Percentiles rank a stretch among this genome's conserved stretches.
Conservation (phyloP, 768 basidiomycete genomes). For the Xerocomellus intermedius region DNA sequence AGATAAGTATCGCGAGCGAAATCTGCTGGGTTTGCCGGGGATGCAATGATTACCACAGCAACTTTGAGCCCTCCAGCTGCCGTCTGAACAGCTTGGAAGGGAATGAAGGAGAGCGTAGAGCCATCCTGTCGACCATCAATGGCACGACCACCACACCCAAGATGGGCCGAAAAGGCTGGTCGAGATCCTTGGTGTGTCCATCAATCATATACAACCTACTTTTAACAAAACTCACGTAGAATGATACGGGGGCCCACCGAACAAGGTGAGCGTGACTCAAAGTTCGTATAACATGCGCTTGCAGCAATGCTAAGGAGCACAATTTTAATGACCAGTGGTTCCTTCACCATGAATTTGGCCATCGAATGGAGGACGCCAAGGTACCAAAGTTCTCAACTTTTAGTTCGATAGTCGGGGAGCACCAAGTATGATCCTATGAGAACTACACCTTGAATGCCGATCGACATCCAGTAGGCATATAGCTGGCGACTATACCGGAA, state of each 20-base stretch:
- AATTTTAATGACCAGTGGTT: conserved; percentile 72
- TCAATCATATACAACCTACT: background rate
- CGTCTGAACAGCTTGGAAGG: conserved; percentile 58
- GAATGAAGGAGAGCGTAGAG: conserved; percentile 44
- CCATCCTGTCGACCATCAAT: conserved; percentile 62
- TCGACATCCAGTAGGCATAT: conserved; percentile 72
- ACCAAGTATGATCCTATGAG: conserved; percentile 55
- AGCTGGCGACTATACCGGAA: conserved; percentile 69
- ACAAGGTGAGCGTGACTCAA: conserved; percentile 72
- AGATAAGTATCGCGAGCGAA: conserved; percentile 57
- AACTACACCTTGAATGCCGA: conserved; percentile 61
- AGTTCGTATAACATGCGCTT: conserved; percentile 55
- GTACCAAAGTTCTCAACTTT: conserved; percentile 62
- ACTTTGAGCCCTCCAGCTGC: conserved; percentile 67
- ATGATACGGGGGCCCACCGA: conserved; percentile 68
- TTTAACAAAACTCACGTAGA: conserved; percentile 46
- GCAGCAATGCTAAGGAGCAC: conserved; percentile 54
- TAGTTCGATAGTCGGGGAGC: conserved; percentile 78
- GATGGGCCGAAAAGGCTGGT: conserved; percentile 74
- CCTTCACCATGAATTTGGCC: conserved; percentile 68
- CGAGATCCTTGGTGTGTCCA: conserved; percentile 32
- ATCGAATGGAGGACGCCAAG: conserved; percentile 66
- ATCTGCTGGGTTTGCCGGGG: conserved; percentile 68
- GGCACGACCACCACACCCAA: conserved; percentile 67
- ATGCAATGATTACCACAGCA: conserved; percentile 62